phyloP scores from a whole-genome alignment of 192 early-diverging fungal genomes.

The Oehlia diaphana region DNA sequence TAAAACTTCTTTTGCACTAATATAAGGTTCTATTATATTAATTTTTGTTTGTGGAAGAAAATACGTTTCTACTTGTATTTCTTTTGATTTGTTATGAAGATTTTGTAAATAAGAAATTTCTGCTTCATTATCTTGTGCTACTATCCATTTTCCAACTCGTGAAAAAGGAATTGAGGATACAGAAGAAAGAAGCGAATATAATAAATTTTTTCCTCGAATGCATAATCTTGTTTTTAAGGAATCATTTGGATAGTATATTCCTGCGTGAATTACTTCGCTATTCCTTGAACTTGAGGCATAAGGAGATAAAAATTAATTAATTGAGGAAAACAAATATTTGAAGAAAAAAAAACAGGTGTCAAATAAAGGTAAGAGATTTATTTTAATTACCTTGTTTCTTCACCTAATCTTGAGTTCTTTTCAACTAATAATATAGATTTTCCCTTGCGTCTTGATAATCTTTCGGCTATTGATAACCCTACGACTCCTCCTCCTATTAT shows the following conservation, averaged over 20 bases:
- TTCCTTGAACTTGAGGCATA: slow-evolving; percentile 64
- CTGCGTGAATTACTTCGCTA: slow-evolving; percentile 89
- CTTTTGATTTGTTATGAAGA: slow-evolving; percentile 57
- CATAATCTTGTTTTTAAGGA: slow-evolving; percentile 78
- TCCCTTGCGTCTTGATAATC: slow-evolving; percentile 49
- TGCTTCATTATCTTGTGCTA: slow-evolving; percentile 59
- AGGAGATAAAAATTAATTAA: too few relatives aligned
- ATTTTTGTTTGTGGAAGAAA: slow-evolving; percentile 47
- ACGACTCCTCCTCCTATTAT: slow-evolving; percentile 81
- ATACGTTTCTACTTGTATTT: slow-evolving; percentile 52
- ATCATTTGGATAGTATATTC: slow-evolving; percentile 76
- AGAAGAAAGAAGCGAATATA: slow-evolving; percentile 59
- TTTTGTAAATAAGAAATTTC: slow-evolving; percentile 47
- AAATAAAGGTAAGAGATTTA: too few relatives aligned
- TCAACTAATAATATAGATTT: slow-evolving; percentile 67
- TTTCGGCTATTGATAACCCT: slow-evolving; percentile 74
- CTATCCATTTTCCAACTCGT: slow-evolving; percentile 77
- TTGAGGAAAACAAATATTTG: too few relatives aligned
- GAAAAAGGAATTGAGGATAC: slow-evolving; percentile 53
- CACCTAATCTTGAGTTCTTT: slow-evolving; percentile 60
- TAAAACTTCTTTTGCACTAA: slow-evolving; percentile 58
- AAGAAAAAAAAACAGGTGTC: too few relatives aligned
- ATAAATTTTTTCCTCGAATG: slow-evolving; percentile 68
- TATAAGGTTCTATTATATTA: slow-evolving; percentile 55
- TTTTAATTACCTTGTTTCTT: slow-evolving; percentile 63